Evolutionary conservation across 2,329 filamentous ascomycete genomes (phyloP).

Genomic region (Cercospora brassicicola): DNA sequence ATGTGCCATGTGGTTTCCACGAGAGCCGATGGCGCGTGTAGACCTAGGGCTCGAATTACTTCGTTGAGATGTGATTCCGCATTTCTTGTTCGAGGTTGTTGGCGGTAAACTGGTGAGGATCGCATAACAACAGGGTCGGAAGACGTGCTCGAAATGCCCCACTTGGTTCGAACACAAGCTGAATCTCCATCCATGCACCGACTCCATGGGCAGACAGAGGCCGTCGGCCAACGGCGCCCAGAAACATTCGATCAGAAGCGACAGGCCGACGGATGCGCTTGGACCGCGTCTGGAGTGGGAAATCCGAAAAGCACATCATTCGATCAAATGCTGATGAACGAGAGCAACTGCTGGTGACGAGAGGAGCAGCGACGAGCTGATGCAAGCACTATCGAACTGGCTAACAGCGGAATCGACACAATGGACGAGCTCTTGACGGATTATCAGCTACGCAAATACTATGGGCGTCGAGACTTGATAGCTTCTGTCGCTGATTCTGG

Average conservation of each 20-base stretch:
- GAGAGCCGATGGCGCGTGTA: slow-evolving; percentile 6
- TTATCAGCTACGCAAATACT: slow-evolving; percentile 7
- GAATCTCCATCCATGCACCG: neutral
- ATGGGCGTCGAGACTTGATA: neutral
- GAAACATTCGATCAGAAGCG: slow-evolving; percentile 2
- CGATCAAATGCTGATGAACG: neutral
- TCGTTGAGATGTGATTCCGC: neutral
- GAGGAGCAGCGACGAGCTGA: neutral
- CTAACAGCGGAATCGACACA: neutral
- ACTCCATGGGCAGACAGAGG: neutral
- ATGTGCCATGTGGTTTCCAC: slow-evolving; percentile 22
- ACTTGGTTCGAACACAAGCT: slow-evolving; percentile 1
- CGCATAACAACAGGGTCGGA: slow-evolving; percentile 4
- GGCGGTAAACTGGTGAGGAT: slow-evolving; percentile 2
- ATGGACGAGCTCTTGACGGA: slow-evolving; percentile 15
- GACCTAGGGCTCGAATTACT: neutral
- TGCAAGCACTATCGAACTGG: neutral
- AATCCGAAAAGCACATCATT: slow-evolving; percentile 9
- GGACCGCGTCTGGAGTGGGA: neutral
- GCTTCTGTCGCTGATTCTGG: neutral
- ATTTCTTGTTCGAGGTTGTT: neutral
- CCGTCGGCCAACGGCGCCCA: neutral
- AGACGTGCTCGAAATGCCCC: slow-evolving; percentile 14
- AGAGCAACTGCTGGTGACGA: neutral
- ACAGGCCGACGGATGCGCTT: slow-evolving; percentile 12